Conservation (phyloP, 192 early-diverging fungal species). For the Spizellomyces punctatus region DNA sequence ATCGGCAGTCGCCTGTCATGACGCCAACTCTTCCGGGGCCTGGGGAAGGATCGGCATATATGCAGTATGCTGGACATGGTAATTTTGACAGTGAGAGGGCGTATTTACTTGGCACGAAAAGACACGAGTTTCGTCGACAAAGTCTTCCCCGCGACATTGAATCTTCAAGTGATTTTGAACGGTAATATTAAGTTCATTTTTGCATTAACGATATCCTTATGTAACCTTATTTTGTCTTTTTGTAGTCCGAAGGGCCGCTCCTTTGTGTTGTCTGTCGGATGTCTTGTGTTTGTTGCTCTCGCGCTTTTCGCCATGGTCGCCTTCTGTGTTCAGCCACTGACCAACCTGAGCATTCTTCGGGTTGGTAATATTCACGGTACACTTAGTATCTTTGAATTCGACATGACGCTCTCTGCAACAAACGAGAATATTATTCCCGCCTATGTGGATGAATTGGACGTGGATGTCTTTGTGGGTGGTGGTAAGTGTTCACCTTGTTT, state of each 20-base stretch:
- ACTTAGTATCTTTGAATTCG: conserved; percentile 8
- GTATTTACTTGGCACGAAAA: too few relatives aligned
- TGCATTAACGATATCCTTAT: not conserved
- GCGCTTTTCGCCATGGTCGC: conserved; percentile 4
- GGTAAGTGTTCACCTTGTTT: conserved; percentile 2
- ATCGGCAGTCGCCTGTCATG: not conserved
- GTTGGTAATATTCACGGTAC: conserved; percentile 7
- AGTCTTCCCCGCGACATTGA: not conserved
- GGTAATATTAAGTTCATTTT: not conserved
- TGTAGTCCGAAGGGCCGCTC: too few relatives aligned
- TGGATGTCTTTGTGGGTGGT: conserved; percentile 21
- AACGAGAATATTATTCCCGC: conserved; percentile 11
- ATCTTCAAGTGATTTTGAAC: not conserved
- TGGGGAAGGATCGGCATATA: too few relatives aligned
- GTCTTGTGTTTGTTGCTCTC: not conserved
- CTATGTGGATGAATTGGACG: conserved; percentile 4
- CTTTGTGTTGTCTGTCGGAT: too few relatives aligned
- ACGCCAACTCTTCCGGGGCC: not conserved
- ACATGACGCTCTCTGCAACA: conserved; percentile 10
- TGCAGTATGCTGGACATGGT: too few relatives aligned
- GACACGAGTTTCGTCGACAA: not conserved
- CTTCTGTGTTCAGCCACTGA: conserved; percentile 20
- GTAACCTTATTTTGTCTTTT: not conserved
- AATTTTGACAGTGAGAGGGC: too few relatives aligned
- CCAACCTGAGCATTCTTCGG: not conserved